Conservation (phyloP, 345 rosid species). For the Trapa bicornis region DNA sequence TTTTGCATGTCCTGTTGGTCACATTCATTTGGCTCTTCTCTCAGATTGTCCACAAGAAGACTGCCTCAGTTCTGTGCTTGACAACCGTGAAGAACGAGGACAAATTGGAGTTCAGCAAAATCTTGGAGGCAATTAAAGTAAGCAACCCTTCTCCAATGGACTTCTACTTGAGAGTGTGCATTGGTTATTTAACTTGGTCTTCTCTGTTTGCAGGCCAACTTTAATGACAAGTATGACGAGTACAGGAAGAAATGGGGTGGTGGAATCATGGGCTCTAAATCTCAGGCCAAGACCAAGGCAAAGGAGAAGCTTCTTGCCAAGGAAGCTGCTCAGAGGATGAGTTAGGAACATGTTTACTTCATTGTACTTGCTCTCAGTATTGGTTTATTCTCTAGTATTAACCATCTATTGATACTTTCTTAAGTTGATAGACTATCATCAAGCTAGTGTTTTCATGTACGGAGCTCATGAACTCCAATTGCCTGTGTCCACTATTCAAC, state of each 20-base stretch:
- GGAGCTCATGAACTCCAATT: background rate
- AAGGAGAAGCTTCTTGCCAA: conserved; percentile 7
- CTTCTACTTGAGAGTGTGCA: background rate
- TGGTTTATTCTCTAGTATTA: background rate
- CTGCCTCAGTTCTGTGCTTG: conserved; percentile 60
- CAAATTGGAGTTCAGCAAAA: conserved; percentile 49
- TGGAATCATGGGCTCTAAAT: conserved; percentile 8
- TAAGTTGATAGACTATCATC: background rate
- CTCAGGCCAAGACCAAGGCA: conserved; percentile 7
- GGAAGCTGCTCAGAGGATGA: conserved; percentile 8
- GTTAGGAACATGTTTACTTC: background rate
- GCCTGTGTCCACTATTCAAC: background rate
- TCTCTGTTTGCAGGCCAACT: background rate
- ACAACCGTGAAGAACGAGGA: conserved; percentile 47
- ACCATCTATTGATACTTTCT: background rate
- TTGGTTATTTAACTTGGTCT: background rate
- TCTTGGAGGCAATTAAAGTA: conserved; percentile 25
- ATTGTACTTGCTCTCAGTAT: background rate
- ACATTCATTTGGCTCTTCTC: background rate
- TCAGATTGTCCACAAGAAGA: conserved; percentile 57
- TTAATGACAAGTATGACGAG: conserved; percentile 6
- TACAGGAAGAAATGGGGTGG: conserved; percentile 9
- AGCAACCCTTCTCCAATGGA: background rate
- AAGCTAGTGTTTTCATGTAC: background rate
- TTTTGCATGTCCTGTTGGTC: background rate